Evolutionary conservation across 148 eudicot species (phyloP).

Genomic region (Nyssa sinensis): DNA sequence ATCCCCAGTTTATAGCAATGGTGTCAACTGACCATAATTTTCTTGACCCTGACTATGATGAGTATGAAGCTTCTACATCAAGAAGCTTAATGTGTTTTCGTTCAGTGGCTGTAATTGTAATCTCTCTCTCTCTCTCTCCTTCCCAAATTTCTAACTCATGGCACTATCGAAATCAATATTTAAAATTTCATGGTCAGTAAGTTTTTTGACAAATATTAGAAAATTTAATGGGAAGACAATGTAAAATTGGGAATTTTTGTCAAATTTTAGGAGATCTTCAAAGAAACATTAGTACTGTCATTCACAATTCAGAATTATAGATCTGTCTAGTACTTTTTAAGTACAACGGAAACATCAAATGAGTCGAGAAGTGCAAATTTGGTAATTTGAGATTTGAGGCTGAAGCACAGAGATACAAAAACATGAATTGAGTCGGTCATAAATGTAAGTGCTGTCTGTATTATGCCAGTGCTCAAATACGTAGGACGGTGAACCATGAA

Average conservation of each 20-base stretch:
- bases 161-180: conserved; percentile 1
- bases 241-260: not conserved
- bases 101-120: conserved; percentile 62
- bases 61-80: conserved; percentile 46
- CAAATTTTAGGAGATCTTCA: too few relatives aligned
- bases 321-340: too few relatives aligned
- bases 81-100: conserved; percentile 63
- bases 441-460: too few relatives aligned
- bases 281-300: not conserved
- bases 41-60: conserved; percentile 45
- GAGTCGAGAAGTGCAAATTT: not conserved
- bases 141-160: conserved; percentile 28
- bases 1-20: conserved; percentile 47
- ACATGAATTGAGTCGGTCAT: not conserved
- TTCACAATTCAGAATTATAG: too few relatives aligned
- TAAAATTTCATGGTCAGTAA: not conserved
- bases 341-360: too few relatives aligned
- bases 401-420: not conserved
- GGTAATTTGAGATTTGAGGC: not conserved
- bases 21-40: conserved; percentile 53
- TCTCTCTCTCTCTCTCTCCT: conserved; percentile 20
- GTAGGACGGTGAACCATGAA: too few relatives aligned
- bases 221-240: not conserved
- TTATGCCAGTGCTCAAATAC: too few relatives aligned
- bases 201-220: not conserved